Evolutionary conservation across 2,329 filamentous ascomycete genomes (phyloP), one percentile per base, ranked within the genome.

Genomic region (Botrytis paeoniae): DNA sequence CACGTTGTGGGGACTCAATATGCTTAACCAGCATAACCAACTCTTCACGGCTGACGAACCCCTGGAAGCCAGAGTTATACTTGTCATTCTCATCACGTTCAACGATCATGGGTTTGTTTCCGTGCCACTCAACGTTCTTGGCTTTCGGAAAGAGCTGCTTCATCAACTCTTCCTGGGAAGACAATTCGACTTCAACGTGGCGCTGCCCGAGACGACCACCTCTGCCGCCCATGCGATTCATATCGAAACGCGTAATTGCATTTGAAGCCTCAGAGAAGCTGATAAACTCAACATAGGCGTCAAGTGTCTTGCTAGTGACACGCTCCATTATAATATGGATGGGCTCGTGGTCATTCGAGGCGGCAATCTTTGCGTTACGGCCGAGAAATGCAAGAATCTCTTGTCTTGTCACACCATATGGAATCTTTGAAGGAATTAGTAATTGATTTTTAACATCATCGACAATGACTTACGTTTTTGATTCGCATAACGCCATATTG

Each of bases 311-410:
- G 78, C 85, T 86, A 4, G 87, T 88, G 35, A 86, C 83, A n/a
- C 88, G 85, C 71, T 90, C 89, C 88, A 90, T 90, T 76, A 90
- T 88, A 75, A 90, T 89, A 74, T 90, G 89, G 12, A 91, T 83
- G 0, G 87, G 85, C 77, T 89, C 88, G 9, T 87, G 83, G 16
- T 81, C 78, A 2, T 78, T 79, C 73, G 89, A 88, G 43, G 84
- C 86, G 64, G 89, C 79, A 48, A 90, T 84, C 73, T 84, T 85
- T 35, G 87, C 85, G 76, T 87, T 89, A 68, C 86, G 85, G 4
- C 89, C 89, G 29, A 90, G 82, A 76, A 90, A 88, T 1, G 88
- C 88, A 70, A 89, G 83, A 29, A 91, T 81, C 78, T 90, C 88
- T 22, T 85, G 79, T 5, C 86, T 85, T 37, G 82, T 86, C 65